phyloP scores from a whole-genome alignment of 2,329 filamentous ascomycete genomes.

The Epichloe aotearoae region DNA sequence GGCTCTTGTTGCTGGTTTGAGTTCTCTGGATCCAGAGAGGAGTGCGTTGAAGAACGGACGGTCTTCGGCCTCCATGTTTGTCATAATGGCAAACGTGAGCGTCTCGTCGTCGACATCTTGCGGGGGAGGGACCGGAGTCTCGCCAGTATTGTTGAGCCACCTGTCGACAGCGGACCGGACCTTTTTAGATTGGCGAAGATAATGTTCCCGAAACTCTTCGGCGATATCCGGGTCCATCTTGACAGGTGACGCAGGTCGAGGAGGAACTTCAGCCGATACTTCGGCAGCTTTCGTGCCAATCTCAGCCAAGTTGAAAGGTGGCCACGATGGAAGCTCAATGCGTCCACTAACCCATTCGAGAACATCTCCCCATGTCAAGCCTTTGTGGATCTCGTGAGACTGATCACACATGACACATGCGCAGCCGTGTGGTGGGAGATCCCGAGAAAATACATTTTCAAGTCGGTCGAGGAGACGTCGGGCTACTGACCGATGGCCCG shows the following conservation, averaged over 20 bases:
- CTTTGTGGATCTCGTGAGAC: conserved; percentile 47
- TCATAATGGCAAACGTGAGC: conserved; percentile 83
- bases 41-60: conserved; percentile 74
- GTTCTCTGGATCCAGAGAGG: conserved; percentile 45
- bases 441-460: conserved; percentile 86
- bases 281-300: conserved; percentile 49
- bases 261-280: conserved; percentile 44
- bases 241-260: conserved; percentile 45
- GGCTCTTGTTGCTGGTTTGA: conserved; percentile 45
- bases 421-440: conserved; percentile 79
- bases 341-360: conserved; percentile 85
- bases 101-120: conserved; percentile 93
- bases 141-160: conserved; percentile 74
- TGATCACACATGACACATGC: conserved; percentile 70
- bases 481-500: conserved; percentile 89
- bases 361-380: conserved; percentile 90
- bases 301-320: conserved; percentile 63
- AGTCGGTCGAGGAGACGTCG: conserved; percentile 77
- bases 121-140: conserved; percentile 63
- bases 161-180: conserved; percentile 82
- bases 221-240: conserved; percentile 89
- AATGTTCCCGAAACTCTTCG: conserved; percentile 86
- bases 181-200: conserved; percentile 86
- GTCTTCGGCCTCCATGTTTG: conserved; percentile 64
- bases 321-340: conserved; percentile 76